A percentile compares a stretch with the other conserved stretches of the same genome.
phyloP scores from a whole-genome alignment of 805 yeast species.

The Cyberlindnera maclurae region DNA sequence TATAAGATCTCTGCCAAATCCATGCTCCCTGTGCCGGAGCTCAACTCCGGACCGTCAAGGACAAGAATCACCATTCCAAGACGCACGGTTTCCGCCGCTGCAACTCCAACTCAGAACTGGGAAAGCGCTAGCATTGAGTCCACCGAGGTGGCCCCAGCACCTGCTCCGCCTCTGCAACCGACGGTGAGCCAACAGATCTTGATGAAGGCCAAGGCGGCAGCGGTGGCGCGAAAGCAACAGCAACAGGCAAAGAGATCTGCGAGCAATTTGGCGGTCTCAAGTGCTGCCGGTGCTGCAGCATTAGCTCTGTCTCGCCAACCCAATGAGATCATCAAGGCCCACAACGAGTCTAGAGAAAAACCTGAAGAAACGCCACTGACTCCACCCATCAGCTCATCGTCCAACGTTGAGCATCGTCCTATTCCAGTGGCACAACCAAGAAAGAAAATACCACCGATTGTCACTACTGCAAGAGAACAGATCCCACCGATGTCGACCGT shows the following conservation, averaged over 20 bases:
- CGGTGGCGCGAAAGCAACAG: constrained; percentile 24
- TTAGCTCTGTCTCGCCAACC: constrained; percentile 24
- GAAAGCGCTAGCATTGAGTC: constrained; percentile 1
- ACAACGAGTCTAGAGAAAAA: constrained; percentile 10
- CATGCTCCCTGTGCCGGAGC: constrained; percentile 67
- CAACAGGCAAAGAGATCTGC: constrained; percentile 5
- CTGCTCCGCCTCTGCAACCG: constrained; percentile 11
- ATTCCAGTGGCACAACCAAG: constrained; percentile 6
- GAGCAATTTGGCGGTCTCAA: constrained; percentile 4
- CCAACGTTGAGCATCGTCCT: constrained; percentile 5
- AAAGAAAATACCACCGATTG: constrained; percentile 1
- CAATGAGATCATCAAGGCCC: constrained; percentile 20
- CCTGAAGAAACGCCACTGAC: constrained; percentile 1
- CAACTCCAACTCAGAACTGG: constrained; percentile 13
- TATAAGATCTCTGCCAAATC: constrained; percentile 71
- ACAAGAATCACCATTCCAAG: constrained; percentile 21
- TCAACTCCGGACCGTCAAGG: constrained; percentile 21
- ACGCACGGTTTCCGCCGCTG: constrained; percentile 19
- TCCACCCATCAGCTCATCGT: constrained; percentile 6
- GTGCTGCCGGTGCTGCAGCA: constrained; percentile 23
- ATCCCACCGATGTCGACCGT: constrained; percentile 43
- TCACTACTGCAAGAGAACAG: constrained; percentile 16
- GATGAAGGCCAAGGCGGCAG: constrained; percentile 22
- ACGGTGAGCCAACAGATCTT: constrained; percentile 22
- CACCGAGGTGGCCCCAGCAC: constrained; percentile 14